Conservation (phyloP, 495 filamentous ascomycete genomes). For the Thermochaetoides thermophila region DNA sequence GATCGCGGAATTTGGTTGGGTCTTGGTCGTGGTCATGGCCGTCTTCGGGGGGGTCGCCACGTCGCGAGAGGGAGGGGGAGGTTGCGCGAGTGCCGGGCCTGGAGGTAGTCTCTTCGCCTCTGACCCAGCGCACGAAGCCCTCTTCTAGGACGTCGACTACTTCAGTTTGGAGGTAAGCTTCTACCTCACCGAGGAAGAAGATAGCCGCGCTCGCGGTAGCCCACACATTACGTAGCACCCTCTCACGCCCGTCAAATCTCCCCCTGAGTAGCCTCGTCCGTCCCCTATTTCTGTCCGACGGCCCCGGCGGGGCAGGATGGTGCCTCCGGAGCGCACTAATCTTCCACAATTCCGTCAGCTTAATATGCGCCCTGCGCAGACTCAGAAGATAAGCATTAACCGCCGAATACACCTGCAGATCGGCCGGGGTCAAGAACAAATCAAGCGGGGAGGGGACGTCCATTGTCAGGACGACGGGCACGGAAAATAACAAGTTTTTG, state of each 20-base stretch:
- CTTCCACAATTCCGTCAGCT: constrained; percentile 72
- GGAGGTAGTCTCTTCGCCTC: constrained; percentile 15
- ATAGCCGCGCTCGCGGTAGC: constrained; percentile 68
- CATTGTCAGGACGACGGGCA: constrained; percentile 53
- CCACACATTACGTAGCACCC: constrained; percentile 66
- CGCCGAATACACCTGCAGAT: constrained; percentile 62
- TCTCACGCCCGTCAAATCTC: constrained; percentile 41
- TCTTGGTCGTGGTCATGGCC: neutral
- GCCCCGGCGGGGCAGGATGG: constrained; percentile 53
- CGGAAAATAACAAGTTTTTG: constrained; percentile 68
- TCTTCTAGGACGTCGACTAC: constrained; percentile 65
- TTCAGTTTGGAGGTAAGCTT: constrained; percentile 79
- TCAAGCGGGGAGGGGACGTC: constrained; percentile 70
- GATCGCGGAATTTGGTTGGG: constrained; percentile 40
- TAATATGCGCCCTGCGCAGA: constrained; percentile 67
- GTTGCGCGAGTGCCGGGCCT: neutral
- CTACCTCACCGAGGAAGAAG: constrained; percentile 75
- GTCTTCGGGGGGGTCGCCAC: constrained; percentile 9
- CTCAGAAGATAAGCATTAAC: constrained; percentile 80
- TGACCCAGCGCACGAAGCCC: constrained; percentile 42
- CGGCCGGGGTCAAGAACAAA: constrained; percentile 62
- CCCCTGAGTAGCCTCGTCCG: constrained; percentile 41
- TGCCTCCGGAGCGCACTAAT: constrained; percentile 60
- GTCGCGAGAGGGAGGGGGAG: neutral
- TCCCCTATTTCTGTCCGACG: constrained; percentile 43